Percentiles rank a stretch among this genome's conserved stretches.
Evolutionary conservation across 805 yeast species (phyloP).

Genomic region (Myxozyma neotropica): DNA sequence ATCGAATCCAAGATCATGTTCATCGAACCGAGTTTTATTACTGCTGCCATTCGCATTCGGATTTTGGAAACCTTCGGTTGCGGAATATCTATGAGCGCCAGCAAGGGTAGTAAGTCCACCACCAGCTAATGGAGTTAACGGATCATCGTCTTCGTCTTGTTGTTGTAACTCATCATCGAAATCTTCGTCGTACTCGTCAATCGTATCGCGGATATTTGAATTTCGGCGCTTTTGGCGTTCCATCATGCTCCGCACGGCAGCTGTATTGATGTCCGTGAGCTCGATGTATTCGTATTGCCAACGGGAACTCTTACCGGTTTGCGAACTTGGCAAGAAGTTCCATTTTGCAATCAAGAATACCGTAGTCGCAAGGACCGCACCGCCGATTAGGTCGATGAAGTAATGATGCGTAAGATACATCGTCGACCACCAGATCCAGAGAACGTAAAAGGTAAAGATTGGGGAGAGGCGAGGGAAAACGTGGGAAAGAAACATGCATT

Average conservation of each 20-base stretch:
- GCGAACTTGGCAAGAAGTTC: conserved; percentile 59
- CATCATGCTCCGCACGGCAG: not conserved
- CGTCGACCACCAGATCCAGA: conserved; percentile 97
- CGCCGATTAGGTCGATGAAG: conserved; percentile 88
- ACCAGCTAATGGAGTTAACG: conserved; percentile 12
- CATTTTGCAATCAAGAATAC: conserved; percentile 72
- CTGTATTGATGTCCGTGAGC: conserved; percentile 18
- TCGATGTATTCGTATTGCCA: conserved; percentile 49
- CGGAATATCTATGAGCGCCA: not conserved
- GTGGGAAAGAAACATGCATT: conserved; percentile 81
- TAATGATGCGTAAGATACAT: conserved; percentile 98
- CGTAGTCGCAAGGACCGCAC: conserved; percentile 73
- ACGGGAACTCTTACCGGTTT: conserved; percentile 45
- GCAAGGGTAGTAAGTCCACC: conserved; percentile 6
- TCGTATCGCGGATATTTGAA: not conserved
- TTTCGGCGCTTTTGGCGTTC: conserved; percentile 4
- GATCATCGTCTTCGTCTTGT: conserved; percentile 1
- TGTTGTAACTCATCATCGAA: not conserved
- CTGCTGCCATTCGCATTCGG: not conserved
- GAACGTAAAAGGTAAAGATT: conserved; percentile 72
- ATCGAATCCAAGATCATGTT: not conserved
- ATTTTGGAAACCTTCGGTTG: conserved; percentile 1
- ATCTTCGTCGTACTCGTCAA: conserved; percentile 4
- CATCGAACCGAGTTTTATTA: not conserved
- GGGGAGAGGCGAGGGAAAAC: conserved; percentile 73